phyloP scores from a whole-genome alignment of 177 flowering plant species.

The Vitis hybrid region DNA sequence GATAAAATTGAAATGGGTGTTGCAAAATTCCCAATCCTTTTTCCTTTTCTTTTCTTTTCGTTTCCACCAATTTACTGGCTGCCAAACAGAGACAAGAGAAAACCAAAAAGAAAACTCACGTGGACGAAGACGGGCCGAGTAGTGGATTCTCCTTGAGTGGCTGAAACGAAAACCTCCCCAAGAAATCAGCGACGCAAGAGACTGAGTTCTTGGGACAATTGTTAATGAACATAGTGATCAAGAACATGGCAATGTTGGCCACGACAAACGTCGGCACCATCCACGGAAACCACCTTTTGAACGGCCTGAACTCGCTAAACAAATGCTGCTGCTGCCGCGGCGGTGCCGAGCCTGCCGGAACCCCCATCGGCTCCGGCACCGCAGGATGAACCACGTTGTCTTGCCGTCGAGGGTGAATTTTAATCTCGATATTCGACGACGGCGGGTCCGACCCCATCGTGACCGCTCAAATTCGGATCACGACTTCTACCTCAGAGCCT shows the following conservation, averaged over 20 bases:
- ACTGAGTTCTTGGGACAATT: conserved; percentile 62
- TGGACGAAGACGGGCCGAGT: conserved; percentile 52
- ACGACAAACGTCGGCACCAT: conserved; percentile 56
- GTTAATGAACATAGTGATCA: conserved; percentile 56
- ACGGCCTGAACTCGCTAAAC: conserved; percentile 23
- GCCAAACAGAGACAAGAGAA: neutral
- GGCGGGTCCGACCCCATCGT: conserved; percentile 27
- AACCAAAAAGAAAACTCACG: conserved; percentile 38
- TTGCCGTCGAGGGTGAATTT: conserved; percentile 24
- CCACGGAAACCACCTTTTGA: conserved; percentile 66
- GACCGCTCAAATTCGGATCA: neutral
- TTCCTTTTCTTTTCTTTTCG: too few species aligned
- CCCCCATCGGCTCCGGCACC: neutral
- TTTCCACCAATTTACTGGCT: neutral
- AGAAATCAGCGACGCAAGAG: conserved; percentile 40
- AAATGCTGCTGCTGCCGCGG: neutral
- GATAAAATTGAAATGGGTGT: too few species aligned
- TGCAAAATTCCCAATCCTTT: too few species aligned
- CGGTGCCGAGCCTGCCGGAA: neutral
- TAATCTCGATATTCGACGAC: conserved; percentile 25
- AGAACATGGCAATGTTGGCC: conserved; percentile 52
- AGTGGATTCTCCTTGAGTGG: conserved; percentile 52
- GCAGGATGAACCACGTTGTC: conserved; percentile 32
- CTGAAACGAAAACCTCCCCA: conserved; percentile 59
- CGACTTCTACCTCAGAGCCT: too few species aligned